Evolutionary conservation across 148 eudicot species (phyloP).

Genomic region (Persicaria tinctoria): DNA sequence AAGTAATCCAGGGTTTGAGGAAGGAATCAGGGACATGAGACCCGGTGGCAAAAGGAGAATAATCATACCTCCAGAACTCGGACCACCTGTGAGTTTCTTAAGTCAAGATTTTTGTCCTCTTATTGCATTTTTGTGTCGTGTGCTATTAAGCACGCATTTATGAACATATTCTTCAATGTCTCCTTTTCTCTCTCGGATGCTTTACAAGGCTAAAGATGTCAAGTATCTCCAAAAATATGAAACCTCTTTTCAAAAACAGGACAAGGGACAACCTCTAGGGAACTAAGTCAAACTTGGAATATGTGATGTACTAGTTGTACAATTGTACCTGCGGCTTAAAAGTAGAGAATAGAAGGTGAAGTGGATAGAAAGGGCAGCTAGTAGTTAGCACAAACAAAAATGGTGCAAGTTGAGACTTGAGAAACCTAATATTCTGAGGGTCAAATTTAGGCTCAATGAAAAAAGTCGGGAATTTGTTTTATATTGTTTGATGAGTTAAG

Average conservation of each 20-base stretch:
- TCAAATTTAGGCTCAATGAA: background rate
- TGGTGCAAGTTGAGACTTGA: background rate
- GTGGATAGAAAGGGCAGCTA: background rate
- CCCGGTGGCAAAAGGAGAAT: conserved; percentile 97
- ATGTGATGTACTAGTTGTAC: background rate
- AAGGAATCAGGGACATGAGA: conserved; percentile 90
- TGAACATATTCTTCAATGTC: too few relatives aligned
- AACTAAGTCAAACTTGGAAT: background rate
- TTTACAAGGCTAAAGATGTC: too few relatives aligned
- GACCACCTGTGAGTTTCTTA: conserved; percentile 77
- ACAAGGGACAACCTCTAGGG: background rate
- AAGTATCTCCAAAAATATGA: background rate
- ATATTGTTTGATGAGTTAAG: background rate
- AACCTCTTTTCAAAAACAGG: background rate
- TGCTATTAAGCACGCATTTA: background rate
- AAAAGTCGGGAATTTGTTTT: background rate
- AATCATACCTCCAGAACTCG: conserved; percentile 93
- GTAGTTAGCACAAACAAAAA: background rate
- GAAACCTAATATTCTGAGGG: background rate
- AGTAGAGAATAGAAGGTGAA: background rate
- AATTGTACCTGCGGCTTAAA: background rate
- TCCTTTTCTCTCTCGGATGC: too few relatives aligned
- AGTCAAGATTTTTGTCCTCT: background rate
- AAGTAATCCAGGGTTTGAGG: conserved; percentile 66
- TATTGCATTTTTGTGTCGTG: background rate